Evolutionary conservation across 257 asterid species (phyloP).

Genomic region (Jacaranda copaia): DNA sequence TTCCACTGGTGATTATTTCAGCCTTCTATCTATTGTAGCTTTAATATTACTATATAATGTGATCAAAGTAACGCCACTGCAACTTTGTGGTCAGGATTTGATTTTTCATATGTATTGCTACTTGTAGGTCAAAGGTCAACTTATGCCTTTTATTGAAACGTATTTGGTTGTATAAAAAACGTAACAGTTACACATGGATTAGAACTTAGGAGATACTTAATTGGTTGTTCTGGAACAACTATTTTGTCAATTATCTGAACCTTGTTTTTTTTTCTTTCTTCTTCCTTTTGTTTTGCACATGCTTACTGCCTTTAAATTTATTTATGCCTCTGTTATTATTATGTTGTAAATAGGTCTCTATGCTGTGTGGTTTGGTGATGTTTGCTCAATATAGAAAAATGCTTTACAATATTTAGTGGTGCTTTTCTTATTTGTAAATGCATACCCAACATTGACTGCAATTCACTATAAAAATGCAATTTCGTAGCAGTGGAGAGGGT

Average conservation of each 20-base stretch:
- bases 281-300: not conserved
- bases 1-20: constrained; percentile 11
- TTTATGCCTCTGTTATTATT: no score
- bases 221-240: not conserved
- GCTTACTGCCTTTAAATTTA: no score
- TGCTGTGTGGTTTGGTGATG: no score
- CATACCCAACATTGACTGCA: no score
- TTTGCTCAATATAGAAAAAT: no score
- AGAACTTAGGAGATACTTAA: constrained; percentile 4
- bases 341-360: no score
- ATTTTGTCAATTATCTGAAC: not conserved
- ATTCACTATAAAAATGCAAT: no score
- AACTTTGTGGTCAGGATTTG: constrained; percentile 4
- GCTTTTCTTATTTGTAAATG: no score
- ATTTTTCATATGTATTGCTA: constrained; percentile 4
- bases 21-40: not conserved
- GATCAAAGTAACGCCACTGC: not conserved
- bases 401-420: no score
- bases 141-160: not conserved
- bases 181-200: not conserved
- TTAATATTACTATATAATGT: not conserved
- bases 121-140: not conserved
- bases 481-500: no score
- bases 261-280: constrained; percentile 1
- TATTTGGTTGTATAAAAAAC: not conserved